A percentile compares a stretch with the other conserved stretches of the same genome.
These are phyloP conservation scores for Trichoderma erinaceum DNA, from an alignment of 495 filamentous ascomycete species.

Conservation along the genomic window DNA sequence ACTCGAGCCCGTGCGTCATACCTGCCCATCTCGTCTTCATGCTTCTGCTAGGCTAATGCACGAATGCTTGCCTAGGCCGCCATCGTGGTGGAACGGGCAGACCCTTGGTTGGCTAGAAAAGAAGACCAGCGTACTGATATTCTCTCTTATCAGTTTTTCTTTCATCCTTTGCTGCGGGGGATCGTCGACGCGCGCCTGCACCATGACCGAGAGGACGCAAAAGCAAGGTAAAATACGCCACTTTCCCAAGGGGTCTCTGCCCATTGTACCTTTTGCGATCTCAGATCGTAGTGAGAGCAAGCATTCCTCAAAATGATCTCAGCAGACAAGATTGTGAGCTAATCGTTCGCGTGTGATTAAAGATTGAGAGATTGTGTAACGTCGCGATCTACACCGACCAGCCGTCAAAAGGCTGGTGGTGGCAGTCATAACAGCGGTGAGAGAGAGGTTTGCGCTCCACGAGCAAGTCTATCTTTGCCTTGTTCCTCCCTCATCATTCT, in stretches of 20 bases:
- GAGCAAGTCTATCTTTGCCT: neutral
- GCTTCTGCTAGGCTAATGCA: constrained; percentile 8
- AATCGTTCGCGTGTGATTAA: neutral
- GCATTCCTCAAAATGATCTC: neutral
- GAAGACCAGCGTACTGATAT: neutral
- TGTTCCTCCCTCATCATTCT: neutral
- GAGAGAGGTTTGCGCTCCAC: neutral
- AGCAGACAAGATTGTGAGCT: neutral
- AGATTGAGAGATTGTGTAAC: neutral
- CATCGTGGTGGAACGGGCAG: neutral
- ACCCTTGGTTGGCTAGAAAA: neutral
- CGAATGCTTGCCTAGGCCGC: neutral
- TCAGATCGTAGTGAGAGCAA: neutral
- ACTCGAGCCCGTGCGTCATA: constrained; percentile 5
- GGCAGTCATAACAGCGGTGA: constrained; percentile 3
- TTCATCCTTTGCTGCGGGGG: constrained; percentile 7
- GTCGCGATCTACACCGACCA: neutral
- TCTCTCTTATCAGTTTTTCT: constrained; percentile 2
- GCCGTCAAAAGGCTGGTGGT: neutral
- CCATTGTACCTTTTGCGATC: neutral
- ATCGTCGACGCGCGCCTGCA: neutral
- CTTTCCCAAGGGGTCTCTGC: neutral
- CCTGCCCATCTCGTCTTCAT: constrained; percentile 13
- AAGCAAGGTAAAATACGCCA: constrained; percentile 7
- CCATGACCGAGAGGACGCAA: neutral